A percentile compares a stretch with the other conserved stretches of the same genome.
Evolutionary conservation across 495 filamentous ascomycete genomes (phyloP).

Genomic region (Durotheca rogersii): DNA sequence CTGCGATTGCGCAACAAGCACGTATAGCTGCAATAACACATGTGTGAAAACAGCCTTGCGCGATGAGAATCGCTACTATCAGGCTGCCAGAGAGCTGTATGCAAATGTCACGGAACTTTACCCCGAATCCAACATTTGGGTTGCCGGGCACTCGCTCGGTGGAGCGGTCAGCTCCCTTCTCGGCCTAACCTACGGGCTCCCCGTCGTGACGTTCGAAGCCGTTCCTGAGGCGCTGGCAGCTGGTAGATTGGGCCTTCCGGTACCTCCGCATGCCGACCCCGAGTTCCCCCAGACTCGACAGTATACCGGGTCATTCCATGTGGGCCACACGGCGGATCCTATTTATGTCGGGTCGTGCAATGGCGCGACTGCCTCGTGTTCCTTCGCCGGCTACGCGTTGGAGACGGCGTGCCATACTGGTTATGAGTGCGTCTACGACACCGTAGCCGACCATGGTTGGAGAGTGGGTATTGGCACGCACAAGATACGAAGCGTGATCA

Average conservation of each 20-base stretch:
- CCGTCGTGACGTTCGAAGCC: slow-evolving; percentile 86
- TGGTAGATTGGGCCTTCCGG: slow-evolving; percentile 78
- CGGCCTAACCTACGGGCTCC: slow-evolving; percentile 86
- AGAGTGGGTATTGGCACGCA: slow-evolving; percentile 82
- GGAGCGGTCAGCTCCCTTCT: slow-evolving; percentile 82
- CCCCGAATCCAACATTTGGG: slow-evolving; percentile 81
- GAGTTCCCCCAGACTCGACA: slow-evolving; percentile 66
- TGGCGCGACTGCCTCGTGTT: slow-evolving; percentile 80
- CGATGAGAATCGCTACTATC: slow-evolving; percentile 87
- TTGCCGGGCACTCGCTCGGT: slow-evolving; percentile 86
- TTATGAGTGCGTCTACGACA: slow-evolving; percentile 84
- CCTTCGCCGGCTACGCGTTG: slow-evolving; percentile 91
- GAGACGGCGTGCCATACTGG: slow-evolving; percentile 91
- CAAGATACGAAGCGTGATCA: slow-evolving; percentile 79
- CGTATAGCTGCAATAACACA: slow-evolving; percentile 87
- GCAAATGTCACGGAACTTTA: slow-evolving; percentile 89
- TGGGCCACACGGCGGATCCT: slow-evolving; percentile 94
- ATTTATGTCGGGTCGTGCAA: slow-evolving; percentile 94
- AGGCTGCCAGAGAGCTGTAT: slow-evolving; percentile 81
- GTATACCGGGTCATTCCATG: slow-evolving; percentile 82
- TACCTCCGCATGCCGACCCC: slow-evolving; percentile 74
- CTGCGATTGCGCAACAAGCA: slow-evolving; percentile 82
- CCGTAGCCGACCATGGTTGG: slow-evolving; percentile 86
- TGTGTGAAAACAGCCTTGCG: slow-evolving; percentile 74
- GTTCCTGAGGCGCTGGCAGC: slow-evolving; percentile 87